Evolutionary conservation across 164 flowering plant species (phyloP).

Genomic region (Vitis riparia): DNA sequence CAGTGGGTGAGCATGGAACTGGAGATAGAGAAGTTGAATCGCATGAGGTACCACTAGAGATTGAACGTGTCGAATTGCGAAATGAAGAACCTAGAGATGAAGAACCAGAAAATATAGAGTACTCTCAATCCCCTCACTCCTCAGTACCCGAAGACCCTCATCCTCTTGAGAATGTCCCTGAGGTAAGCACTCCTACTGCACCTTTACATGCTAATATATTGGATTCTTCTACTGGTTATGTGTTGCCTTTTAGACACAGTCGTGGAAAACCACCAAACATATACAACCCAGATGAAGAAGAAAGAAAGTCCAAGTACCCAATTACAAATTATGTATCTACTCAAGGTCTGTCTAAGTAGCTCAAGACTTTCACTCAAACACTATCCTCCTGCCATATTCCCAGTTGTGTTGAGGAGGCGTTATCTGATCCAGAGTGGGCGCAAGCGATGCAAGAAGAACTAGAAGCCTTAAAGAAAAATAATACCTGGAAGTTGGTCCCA

Average conservation of each 20-base stretch:
- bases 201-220: slow-evolving; percentile 1
- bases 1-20: background rate
- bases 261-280: background rate
- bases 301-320: slow-evolving; percentile 4
- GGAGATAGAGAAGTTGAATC: background rate
- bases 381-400: background rate
- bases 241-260: slow-evolving; percentile 4
- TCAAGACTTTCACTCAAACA: slow-evolving; percentile 3
- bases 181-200: background rate
- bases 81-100: background rate
- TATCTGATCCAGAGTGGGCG: background rate
- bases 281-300: background rate
- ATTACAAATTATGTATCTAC: background rate
- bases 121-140: background rate
- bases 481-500: too few relatives aligned
- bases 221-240: background rate
- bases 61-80: slow-evolving; percentile 1
- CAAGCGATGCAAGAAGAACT: background rate
- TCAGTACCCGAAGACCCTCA: background rate
- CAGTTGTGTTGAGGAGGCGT: background rate
- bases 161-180: background rate
- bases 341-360: background rate
- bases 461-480: background rate
- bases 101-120: background rate
- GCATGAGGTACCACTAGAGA: slow-evolving; percentile 1